Percentiles rank a stretch among this genome's conserved stretches.
Evolutionary conservation across 2,329 filamentous ascomycete species (phyloP).

Genomic region (Tolypocladium amazonense): DNA sequence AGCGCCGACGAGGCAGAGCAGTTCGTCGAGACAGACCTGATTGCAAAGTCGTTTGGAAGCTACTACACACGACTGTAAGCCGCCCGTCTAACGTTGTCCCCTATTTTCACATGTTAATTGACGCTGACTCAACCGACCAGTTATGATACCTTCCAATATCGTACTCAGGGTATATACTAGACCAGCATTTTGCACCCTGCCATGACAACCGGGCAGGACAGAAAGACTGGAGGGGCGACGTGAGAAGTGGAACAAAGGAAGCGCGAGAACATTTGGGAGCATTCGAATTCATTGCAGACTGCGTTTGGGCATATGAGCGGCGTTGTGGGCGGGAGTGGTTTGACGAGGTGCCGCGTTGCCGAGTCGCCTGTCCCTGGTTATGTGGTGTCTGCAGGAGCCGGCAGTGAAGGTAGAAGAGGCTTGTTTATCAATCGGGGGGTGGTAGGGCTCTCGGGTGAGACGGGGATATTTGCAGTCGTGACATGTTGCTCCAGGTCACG

Average conservation of each 20-base stretch:
- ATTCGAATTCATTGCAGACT: background rate
- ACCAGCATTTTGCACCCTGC: background rate
- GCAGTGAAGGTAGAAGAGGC: background rate
- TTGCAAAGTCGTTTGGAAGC: slow-evolving; percentile 72
- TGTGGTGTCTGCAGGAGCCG: background rate
- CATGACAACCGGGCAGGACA: background rate
- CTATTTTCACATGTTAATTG: background rate
- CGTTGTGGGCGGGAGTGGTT: background rate
- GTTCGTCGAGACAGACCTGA: slow-evolving; percentile 70
- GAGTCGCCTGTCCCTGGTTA: background rate
- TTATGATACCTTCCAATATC: slow-evolving; percentile 80
- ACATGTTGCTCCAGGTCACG: background rate
- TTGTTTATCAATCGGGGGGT: too few species aligned
- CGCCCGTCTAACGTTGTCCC: background rate
- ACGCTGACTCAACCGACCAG: slow-evolving; percentile 26
- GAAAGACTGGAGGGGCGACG: background rate
- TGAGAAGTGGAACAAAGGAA: background rate
- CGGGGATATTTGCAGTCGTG: background rate
- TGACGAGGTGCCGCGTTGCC: background rate
- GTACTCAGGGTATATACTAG: slow-evolving; percentile 79
- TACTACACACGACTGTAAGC: slow-evolving; percentile 78
- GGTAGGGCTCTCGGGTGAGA: background rate
- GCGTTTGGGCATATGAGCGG: background rate
- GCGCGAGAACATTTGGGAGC: background rate
- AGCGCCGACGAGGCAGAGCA: slow-evolving; percentile 72